A percentile compares a stretch with the other conserved stretches of the same genome.
phyloP scores from a whole-genome alignment of 257 asterid species.

The Plantago ovata region DNA sequence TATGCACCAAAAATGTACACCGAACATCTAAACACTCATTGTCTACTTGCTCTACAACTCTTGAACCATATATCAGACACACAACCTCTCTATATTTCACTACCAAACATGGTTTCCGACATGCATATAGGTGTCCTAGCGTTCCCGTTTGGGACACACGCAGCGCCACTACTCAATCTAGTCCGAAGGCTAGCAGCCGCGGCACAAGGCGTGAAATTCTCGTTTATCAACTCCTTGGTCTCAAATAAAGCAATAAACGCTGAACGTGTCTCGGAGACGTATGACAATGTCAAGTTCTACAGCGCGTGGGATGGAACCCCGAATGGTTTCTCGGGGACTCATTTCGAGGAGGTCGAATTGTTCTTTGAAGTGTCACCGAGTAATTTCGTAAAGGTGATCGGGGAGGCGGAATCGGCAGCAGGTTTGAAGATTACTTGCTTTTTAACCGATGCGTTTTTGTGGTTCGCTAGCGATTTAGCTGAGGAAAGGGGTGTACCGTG shows the following conservation, averaged over 20 bases:
- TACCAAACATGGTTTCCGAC: slow-evolving; percentile 26
- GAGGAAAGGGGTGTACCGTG: slow-evolving; percentile 53
- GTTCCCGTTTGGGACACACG: slow-evolving; percentile 81
- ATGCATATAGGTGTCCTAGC: slow-evolving; percentile 61
- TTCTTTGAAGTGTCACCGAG: slow-evolving; percentile 49
- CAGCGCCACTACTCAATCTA: slow-evolving; percentile 48
- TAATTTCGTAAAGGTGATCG: slow-evolving; percentile 40
- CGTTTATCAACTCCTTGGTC: slow-evolving; percentile 48
- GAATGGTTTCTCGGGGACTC: slow-evolving; percentile 33
- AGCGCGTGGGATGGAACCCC: slow-evolving; percentile 56
- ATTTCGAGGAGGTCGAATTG: slow-evolving; percentile 39
- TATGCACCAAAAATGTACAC: too few relatives aligned
- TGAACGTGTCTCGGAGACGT: not conserved
- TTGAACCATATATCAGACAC: not conserved
- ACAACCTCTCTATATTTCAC: not conserved
- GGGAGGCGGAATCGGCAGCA: slow-evolving; percentile 37
- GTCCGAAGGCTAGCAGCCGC: slow-evolving; percentile 45
- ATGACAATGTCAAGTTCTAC: slow-evolving; percentile 27
- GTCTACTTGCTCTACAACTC: not conserved
- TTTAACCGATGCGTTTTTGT: slow-evolving; percentile 57
- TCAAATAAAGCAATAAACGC: slow-evolving; percentile 34
- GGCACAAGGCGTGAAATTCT: slow-evolving; percentile 32
- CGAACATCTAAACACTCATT: not conserved
- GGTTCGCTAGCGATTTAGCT: slow-evolving; percentile 58
- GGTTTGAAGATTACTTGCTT: slow-evolving; percentile 49